A percentile compares a stretch with the other conserved stretches of the same genome.
These are phyloP conservation scores for Candida glaebosa DNA, from an alignment of 805 yeast species.

Conservation along the genomic window DNA sequence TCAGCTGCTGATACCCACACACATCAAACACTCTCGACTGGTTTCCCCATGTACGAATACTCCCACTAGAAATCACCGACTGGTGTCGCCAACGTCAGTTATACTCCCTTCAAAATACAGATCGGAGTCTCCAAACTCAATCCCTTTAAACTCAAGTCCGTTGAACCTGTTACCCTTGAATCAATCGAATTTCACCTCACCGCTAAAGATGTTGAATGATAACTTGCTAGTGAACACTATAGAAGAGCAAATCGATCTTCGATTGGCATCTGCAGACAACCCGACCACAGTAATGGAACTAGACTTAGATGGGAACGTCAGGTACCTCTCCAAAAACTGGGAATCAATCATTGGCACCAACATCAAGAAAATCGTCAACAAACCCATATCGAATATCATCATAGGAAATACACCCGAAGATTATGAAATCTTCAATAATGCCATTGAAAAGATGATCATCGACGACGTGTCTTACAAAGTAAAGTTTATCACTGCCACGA, in stretches of 20 bases:
- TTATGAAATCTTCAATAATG: conserved; percentile 62
- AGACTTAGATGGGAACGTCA: conserved; percentile 74
- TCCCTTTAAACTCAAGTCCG: neutral
- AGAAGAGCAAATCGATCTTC: conserved; percentile 50
- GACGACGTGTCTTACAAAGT: conserved; percentile 80
- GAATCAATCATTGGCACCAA: conserved; percentile 69
- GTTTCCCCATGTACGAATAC: neutral
- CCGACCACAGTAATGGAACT: conserved; percentile 82
- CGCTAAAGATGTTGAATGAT: neutral
- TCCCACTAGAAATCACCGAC: neutral
- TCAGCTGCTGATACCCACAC: neutral
- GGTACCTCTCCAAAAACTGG: conserved; percentile 76
- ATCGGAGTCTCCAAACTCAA: neutral
- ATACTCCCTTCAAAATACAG: neutral
- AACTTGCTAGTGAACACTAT: conserved; percentile 16
- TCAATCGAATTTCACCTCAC: neutral
- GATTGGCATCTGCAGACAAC: conserved; percentile 62
- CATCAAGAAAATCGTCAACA: conserved; percentile 48
- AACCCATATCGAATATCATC: conserved; percentile 61
- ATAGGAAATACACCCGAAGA: conserved; percentile 61
- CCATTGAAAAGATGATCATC: conserved; percentile 62
- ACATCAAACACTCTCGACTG: neutral
- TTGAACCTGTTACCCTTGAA: neutral
- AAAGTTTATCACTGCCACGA: conserved; percentile 58
- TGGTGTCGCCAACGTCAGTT: neutral